A percentile compares a stretch with the other conserved stretches of the same genome.
phyloP scores from a whole-genome alignment of 176 grass and related monocot genomes.

The Aechmea fasciata region DNA sequence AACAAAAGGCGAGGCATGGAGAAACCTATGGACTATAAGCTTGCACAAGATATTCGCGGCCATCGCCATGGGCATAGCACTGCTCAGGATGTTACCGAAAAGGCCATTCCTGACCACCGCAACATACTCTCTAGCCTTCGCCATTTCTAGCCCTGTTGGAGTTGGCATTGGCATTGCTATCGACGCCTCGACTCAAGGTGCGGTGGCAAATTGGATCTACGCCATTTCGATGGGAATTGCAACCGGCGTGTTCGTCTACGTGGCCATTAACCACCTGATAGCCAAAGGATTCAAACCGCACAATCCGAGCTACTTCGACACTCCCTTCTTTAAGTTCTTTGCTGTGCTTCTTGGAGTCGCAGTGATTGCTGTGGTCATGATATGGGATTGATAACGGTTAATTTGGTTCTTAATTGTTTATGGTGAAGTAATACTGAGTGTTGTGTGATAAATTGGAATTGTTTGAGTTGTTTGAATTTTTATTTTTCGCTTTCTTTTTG shows the following conservation, averaged over 20 bases:
- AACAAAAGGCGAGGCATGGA: conserved; percentile 42
- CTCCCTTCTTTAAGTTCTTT: conserved; percentile 45
- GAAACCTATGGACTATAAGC: conserved; percentile 73
- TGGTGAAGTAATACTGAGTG: neutral
- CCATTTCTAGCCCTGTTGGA: conserved; percentile 48
- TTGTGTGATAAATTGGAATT: too few relatives aligned
- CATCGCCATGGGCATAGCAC: conserved; percentile 70
- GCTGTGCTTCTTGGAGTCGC: conserved; percentile 37
- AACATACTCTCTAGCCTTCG: conserved; percentile 49
- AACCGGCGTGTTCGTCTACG: conserved; percentile 66
- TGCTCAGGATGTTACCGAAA: conserved; percentile 44
- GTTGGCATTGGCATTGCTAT: conserved; percentile 61
- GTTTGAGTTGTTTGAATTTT: too few relatives aligned
- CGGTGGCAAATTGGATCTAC: conserved; percentile 42
- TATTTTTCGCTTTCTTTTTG: too few relatives aligned
- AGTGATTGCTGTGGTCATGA: conserved; percentile 63
- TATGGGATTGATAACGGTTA: conserved; percentile 38
- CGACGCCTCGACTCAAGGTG: conserved; percentile 33
- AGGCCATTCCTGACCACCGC: conserved; percentile 41
- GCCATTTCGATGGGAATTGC: conserved; percentile 63
- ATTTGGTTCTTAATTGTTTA: conserved; percentile 11
- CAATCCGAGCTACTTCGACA: conserved; percentile 36
- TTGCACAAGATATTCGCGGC: conserved; percentile 67
- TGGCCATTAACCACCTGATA: conserved; percentile 76
- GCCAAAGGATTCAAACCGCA: conserved; percentile 53